Base-by-base conservation (phyloP, 805 yeast genomes). In the Debaryomyces tyrocola region DNA sequence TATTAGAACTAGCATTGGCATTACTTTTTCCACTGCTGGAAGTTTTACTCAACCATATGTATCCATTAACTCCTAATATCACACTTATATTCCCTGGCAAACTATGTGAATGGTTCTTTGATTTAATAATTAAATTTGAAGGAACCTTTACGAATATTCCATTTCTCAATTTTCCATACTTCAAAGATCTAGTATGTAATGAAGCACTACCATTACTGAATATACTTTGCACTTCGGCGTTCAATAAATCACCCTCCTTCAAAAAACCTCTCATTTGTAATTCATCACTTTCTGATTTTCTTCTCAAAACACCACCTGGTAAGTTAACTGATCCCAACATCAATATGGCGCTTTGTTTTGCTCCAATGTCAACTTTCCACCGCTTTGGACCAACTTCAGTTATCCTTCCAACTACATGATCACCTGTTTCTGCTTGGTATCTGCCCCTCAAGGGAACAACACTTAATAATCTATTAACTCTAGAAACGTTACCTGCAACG, bases 291-390 rank as follows among this genome's bases (percentile, higher is more conserved):
- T 95, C 99, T 29, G 91, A 83, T 64, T 95, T 94, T 60, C 99
- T 80, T 67, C 99, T 80, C 57, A 94, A 71, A 2, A 94, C 87
- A 46, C 99, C 99, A 44, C 99, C 99, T 1, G 99, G 99, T 51
- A 94, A 75, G 64, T 94, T 94, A 17, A 94, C 96, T 1, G 97
- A 89, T 10, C 99, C 99, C 47, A 95, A 76, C 90, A 89, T 85
- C 50, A 94, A 70, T 0, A 89, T 84, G 0, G 97, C 98, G 62
- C 90, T 92, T 59, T 89, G 96, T 58, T 84, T 85, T n/a, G 90
- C 89, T 24, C 98, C 98, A 52, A 94, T 90, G 57, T 92, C 97
- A 12, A 94, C 98, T 62, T 86, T 90, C 99, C 99, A 94, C 57
- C 98, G 75, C 62, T 85, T 88, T 52, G 86, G 87, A 1, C 96